Evolutionary conservation across 2,329 filamentous ascomycete genomes (phyloP).

Genomic region (Trichoderma harzianum): DNA sequence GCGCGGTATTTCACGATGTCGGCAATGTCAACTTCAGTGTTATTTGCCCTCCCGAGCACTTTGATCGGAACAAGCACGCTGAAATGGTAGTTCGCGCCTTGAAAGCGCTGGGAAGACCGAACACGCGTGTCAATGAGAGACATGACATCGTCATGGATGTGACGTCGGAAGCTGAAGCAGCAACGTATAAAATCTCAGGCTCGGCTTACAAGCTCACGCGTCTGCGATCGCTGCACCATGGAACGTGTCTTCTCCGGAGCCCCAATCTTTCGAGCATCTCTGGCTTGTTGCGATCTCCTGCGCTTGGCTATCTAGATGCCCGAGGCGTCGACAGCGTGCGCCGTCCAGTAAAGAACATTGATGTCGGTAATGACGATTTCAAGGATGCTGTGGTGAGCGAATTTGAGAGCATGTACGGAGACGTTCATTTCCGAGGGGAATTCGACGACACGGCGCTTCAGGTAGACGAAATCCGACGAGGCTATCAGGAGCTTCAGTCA

Average conservation of each 20-base stretch:
- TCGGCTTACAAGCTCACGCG: slow-evolving; percentile 93
- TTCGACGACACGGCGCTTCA: slow-evolving; percentile 51
- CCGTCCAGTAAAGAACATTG: slow-evolving; percentile 78
- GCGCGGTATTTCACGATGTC: slow-evolving; percentile 87
- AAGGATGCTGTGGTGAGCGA: slow-evolving; percentile 57
- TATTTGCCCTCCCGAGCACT: slow-evolving; percentile 71
- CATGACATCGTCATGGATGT: slow-evolving; percentile 85
- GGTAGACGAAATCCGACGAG: slow-evolving; percentile 47
- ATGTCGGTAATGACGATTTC: slow-evolving; percentile 47
- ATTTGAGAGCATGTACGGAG: slow-evolving; percentile 66
- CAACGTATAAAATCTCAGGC: slow-evolving; percentile 77
- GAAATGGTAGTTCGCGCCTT: slow-evolving; percentile 91
- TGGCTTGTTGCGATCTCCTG: slow-evolving; percentile 72
- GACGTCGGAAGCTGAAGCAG: slow-evolving; percentile 17
- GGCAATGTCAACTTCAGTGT: slow-evolving; percentile 96
- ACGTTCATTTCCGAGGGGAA: slow-evolving; percentile 31
- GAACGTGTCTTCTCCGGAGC: slow-evolving; percentile 79
- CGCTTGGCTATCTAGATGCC: slow-evolving; percentile 70
- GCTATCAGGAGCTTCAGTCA: slow-evolving; percentile 45
- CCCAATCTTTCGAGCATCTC: slow-evolving; percentile 70
- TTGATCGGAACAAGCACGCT: slow-evolving; percentile 83
- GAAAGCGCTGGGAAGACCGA: slow-evolving; percentile 52
- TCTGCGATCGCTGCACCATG: slow-evolving; percentile 81
- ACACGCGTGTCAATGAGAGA: slow-evolving; percentile 75
- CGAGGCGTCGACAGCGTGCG: slow-evolving; percentile 89